These are phyloP conservation scores for Heracleum sosnowskyi DNA, from an alignment of 129 eudicot genomes.

Conservation along the genomic window DNA sequence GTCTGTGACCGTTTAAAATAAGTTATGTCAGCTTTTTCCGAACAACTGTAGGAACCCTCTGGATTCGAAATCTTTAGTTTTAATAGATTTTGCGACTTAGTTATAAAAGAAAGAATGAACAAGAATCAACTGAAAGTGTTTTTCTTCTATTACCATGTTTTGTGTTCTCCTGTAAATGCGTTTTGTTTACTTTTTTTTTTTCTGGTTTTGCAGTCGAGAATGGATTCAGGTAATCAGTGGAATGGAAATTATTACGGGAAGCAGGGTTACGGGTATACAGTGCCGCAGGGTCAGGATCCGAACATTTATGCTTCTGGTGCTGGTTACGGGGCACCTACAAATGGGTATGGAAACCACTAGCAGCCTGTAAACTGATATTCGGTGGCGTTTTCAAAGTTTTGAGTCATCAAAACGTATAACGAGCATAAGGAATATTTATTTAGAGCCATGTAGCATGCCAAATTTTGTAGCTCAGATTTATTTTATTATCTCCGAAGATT, in stretches of 20 bases:
- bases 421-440: neutral
- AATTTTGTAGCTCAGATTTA: constrained; percentile 26
- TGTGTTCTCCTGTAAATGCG: neutral
- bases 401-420: constrained; percentile 11
- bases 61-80: neutral
- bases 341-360: constrained; percentile 65
- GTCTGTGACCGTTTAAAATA: too few relatives aligned
- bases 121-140: neutral
- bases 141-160: neutral
- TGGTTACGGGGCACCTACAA: constrained; percentile 49
- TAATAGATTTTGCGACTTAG: neutral
- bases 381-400: neutral
- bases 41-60: neutral
- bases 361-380: constrained; percentile 72
- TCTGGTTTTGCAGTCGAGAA: constrained; percentile 35
- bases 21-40: neutral
- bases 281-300: constrained; percentile 51
- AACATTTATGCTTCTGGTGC: constrained; percentile 52
- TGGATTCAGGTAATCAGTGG: constrained; percentile 32
- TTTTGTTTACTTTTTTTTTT: neutral
- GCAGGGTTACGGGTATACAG: constrained; percentile 57
- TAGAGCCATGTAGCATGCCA: constrained; percentile 17
- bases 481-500: neutral
- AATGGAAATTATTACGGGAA: constrained; percentile 64
- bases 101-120: neutral